A percentile compares a stretch with the other conserved stretches of the same genome.
phyloP scores from a whole-genome alignment of 1,284 basidiomycete species.

The Ganoderma leucocontextum region DNA sequence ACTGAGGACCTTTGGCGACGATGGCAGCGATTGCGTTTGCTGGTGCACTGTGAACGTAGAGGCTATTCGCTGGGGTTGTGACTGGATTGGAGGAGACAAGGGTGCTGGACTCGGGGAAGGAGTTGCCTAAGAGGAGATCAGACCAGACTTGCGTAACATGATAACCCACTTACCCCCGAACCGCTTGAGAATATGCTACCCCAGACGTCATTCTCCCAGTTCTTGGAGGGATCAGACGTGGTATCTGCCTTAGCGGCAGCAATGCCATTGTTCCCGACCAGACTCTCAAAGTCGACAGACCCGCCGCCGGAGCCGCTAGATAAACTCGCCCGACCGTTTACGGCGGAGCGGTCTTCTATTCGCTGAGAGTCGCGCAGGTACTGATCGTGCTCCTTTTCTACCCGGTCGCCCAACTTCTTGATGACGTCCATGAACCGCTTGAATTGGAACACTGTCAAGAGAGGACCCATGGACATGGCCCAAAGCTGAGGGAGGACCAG shows the following conservation, averaged over 20 bases:
- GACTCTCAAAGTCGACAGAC: slow-evolving; percentile 75
- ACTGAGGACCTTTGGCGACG: slow-evolving; percentile 47
- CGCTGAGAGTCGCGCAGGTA: slow-evolving; percentile 86
- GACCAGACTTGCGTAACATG: slow-evolving; percentile 4
- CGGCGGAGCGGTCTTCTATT: slow-evolving; percentile 77
- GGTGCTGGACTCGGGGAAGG: slow-evolving; percentile 35
- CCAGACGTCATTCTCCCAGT: slow-evolving; percentile 85
- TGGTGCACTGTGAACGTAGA: slow-evolving; percentile 33
- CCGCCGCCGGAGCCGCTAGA: slow-evolving; percentile 46
- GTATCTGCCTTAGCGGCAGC: slow-evolving; percentile 55
- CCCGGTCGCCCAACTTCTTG: slow-evolving; percentile 76
- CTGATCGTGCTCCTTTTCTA: slow-evolving; percentile 87
- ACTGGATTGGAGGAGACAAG: slow-evolving; percentile 27
- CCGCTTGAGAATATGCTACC: slow-evolving; percentile 68
- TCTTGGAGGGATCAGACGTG: slow-evolving; percentile 48
- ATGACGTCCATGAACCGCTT: slow-evolving; percentile 88
- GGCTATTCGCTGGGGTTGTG: slow-evolving; percentile 18
- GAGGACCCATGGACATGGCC: slow-evolving; percentile 96
- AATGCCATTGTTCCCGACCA: slow-evolving; percentile 63
- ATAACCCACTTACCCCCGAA: slow-evolving; percentile 46
- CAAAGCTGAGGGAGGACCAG: slow-evolving; percentile 93
- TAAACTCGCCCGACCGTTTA: slow-evolving; percentile 40
- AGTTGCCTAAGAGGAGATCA: slow-evolving; percentile 29
- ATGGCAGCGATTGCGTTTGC: slow-evolving; percentile 50
- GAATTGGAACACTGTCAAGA: slow-evolving; percentile 92